phyloP scores from a whole-genome alignment of 331 rosid species.

The Arachis monticola region DNA sequence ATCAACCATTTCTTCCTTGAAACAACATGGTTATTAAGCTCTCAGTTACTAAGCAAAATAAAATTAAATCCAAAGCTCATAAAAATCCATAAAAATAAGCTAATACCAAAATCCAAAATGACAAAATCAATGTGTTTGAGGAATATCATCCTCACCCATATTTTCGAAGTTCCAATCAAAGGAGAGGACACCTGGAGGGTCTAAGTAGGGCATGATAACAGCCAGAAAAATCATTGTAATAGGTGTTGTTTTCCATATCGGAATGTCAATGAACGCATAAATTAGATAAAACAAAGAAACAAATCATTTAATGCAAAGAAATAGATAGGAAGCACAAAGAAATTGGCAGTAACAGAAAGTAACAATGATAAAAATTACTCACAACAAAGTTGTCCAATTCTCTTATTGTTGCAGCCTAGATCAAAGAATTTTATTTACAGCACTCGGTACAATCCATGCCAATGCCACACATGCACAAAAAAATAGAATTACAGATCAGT shows the following conservation, averaged over 20 bases:
- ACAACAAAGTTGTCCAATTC: too few relatives aligned
- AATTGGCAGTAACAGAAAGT: not conserved
- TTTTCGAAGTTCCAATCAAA: slow-evolving; percentile 74
- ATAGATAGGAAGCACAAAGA: not conserved
- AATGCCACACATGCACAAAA: slow-evolving; percentile 87
- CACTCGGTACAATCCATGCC: slow-evolving; percentile 96
- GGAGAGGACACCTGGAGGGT: slow-evolving; percentile 84
- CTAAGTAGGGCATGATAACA: slow-evolving; percentile 82
- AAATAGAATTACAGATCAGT: slow-evolving; percentile 83
- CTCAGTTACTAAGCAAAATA: too few relatives aligned
- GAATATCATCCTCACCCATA: slow-evolving; percentile 7
- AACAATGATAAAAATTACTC: too few relatives aligned
- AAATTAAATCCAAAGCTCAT: too few relatives aligned
- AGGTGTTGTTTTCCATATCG: slow-evolving; percentile 99
- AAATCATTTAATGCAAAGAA: not conserved
- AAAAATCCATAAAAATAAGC: too few relatives aligned
- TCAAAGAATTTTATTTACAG: slow-evolving; percentile 4
- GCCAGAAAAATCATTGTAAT: slow-evolving; percentile 74
- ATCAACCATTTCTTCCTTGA: too few relatives aligned
- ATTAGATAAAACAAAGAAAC: slow-evolving; percentile 31
- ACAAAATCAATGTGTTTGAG: too few relatives aligned
- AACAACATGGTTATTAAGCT: too few relatives aligned
- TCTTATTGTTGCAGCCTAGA: too few relatives aligned
- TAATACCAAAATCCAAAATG: too few relatives aligned
- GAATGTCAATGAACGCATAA: slow-evolving; percentile 50